Conservation (phyloP, 2,329 filamentous ascomycete genomes). For the Botryotinia calthae region DNA sequence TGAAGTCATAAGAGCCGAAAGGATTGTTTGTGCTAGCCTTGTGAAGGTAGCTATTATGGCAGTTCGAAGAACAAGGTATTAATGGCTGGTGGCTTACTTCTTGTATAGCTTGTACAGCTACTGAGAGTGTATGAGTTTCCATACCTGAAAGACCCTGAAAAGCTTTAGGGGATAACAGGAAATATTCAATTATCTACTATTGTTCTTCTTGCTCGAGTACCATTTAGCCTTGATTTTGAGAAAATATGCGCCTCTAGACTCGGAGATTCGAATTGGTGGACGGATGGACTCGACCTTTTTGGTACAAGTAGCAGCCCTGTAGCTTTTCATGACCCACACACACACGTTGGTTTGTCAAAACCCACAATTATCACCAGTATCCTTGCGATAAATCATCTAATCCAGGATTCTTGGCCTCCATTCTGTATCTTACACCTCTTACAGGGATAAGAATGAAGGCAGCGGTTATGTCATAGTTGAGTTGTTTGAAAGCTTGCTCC, state of each 20-base stretch:
- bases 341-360: not conserved
- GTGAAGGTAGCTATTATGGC: not conserved
- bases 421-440: constrained; percentile 10
- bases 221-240: constrained; percentile 12
- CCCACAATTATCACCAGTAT: not conserved
- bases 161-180: not conserved
- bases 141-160: not conserved
- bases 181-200: not conserved
- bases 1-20: not conserved
- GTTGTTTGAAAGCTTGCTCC: constrained; percentile 15
- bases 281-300: not conserved
- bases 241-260: not conserved
- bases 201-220: not conserved
- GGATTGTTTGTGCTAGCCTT: not conserved
- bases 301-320: constrained; percentile 11
- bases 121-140: not conserved
- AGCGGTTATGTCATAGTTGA: constrained; percentile 19
- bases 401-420: constrained; percentile 1
- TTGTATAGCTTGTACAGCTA: not conserved
- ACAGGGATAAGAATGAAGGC: constrained; percentile 1
- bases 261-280: not conserved
- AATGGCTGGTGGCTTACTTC: constrained; percentile 4
- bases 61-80: not conserved
- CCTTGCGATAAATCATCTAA: not conserved
- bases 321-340: not conserved